These are phyloP conservation scores for Geum urbanum DNA, from an alignment of 306 rosid species.

Conservation along the genomic window DNA sequence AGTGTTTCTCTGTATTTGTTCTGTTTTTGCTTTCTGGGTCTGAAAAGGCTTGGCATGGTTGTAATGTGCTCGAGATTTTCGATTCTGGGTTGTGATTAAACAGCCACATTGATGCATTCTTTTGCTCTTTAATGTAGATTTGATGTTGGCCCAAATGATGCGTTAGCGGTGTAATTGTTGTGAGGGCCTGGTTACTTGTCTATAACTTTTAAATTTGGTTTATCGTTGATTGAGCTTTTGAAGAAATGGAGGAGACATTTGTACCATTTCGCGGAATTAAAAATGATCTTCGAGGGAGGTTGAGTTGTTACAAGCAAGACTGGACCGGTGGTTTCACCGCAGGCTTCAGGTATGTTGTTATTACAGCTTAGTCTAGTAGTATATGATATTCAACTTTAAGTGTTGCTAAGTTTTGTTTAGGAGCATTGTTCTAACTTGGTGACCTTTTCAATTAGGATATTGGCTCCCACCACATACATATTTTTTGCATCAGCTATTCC, in stretches of 20 bases:
- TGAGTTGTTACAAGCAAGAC: constrained; percentile 65
- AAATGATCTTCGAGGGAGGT: constrained; percentile 53
- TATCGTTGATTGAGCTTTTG: constrained; percentile 20
- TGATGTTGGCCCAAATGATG: background rate
- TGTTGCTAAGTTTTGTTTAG: constrained; percentile 15
- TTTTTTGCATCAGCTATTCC: constrained; percentile 84
- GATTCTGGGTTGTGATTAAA: constrained; percentile 19
- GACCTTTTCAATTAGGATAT: constrained; percentile 41
- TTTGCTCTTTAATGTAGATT: background rate
- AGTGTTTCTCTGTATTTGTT: background rate
- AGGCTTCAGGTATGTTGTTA: constrained; percentile 52
- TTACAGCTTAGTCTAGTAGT: background rate
- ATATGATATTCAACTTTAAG: background rate
- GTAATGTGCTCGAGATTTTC: constrained; percentile 5
- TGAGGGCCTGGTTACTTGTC: constrained; percentile 19
- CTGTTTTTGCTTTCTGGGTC: constrained; percentile 8
- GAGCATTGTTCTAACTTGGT: constrained; percentile 6
- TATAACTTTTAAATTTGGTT: constrained; percentile 8
- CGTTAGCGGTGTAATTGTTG: constrained; percentile 6
- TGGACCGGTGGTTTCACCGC: constrained; percentile 63
- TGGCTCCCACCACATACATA: constrained; percentile 76
- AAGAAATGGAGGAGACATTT: constrained; percentile 63
- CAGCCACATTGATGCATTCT: constrained; percentile 1
- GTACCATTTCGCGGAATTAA: constrained; percentile 67
- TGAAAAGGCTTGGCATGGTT: constrained; percentile 10